phyloP scores from a whole-genome alignment of 2,329 filamentous ascomycete genomes.

The Aspergillus felis region DNA sequence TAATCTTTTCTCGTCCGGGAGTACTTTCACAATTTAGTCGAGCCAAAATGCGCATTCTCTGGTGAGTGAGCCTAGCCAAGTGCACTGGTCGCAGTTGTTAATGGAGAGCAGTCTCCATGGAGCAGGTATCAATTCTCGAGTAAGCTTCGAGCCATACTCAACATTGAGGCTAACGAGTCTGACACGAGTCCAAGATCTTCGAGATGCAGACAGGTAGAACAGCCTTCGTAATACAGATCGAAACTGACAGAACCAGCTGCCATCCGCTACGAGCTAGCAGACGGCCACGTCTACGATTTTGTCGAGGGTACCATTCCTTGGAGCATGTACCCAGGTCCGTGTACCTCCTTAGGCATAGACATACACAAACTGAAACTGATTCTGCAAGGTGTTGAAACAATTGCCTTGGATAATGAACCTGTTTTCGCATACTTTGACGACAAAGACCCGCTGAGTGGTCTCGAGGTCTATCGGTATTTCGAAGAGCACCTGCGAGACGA shows the following conservation, averaged over 20 bases:
- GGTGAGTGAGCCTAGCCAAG: background rate
- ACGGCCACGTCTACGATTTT: slow-evolving; percentile 19
- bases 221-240: background rate
- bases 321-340: slow-evolving; percentile 10
- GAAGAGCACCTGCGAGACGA: slow-evolving; percentile 17
- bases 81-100: background rate
- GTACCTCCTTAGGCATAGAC: background rate
- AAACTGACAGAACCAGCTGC: slow-evolving; percentile 8
- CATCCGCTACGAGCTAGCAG: slow-evolving; percentile 18
- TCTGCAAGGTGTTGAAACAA: background rate
- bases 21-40: background rate
- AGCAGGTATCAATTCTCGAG: slow-evolving; percentile 17
- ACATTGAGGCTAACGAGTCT: background rate
- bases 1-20: background rate
- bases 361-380: background rate
- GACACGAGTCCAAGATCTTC: background rate
- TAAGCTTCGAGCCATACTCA: slow-evolving; percentile 2
- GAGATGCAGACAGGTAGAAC: slow-evolving; percentile 6
- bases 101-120: slow-evolving; percentile 18
- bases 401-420: slow-evolving; percentile 4
- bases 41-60: slow-evolving; percentile 8
- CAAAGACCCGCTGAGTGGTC: background rate
- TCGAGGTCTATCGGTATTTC: slow-evolving; percentile 4
- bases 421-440: slow-evolving; percentile 7
- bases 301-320: slow-evolving; percentile 17